These are phyloP conservation scores for Pestalotiopsis sp. DNA, from an alignment of 2,329 filamentous ascomycete species.

Conservation along the genomic window DNA sequence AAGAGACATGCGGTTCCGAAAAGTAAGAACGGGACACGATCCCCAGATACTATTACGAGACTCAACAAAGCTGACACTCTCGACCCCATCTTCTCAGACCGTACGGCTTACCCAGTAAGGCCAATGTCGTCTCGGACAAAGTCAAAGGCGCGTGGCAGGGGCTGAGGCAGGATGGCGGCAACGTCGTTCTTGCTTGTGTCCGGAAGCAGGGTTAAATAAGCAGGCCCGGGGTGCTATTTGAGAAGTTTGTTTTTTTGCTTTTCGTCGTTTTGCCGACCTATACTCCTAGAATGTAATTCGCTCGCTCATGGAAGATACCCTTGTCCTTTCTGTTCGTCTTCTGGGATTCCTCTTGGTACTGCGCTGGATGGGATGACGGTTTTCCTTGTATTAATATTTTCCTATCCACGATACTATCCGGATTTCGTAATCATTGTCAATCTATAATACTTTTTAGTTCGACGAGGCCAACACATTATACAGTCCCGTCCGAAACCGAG, in stretches of 20 bases:
- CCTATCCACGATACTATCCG: no score
- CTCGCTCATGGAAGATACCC: neutral
- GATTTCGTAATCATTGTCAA: neutral
- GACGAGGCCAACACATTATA: neutral
- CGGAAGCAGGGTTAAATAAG: neutral
- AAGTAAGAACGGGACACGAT: neutral
- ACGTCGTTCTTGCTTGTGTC: neutral
- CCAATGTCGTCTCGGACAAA: neutral
- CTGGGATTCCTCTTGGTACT: neutral
- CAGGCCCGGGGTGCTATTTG: neutral
- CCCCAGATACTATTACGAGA: neutral
- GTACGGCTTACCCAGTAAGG: neutral
- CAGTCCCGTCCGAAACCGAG: neutral
- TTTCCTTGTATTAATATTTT: no score
- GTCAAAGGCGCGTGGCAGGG: neutral
- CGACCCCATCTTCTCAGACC: neutral
- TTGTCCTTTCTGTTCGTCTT: neutral
- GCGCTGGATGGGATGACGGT: neutral
- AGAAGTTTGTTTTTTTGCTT: neutral
- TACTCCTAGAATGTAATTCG: neutral
- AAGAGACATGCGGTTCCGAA: neutral
- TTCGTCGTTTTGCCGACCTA: neutral
- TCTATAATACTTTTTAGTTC: neutral
- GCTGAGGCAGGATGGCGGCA: neutral
- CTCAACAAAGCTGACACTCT: neutral